Conservation (phyloP, 1,284 basidiomycete species). For the Pseudozyma flocculosa region DNA sequence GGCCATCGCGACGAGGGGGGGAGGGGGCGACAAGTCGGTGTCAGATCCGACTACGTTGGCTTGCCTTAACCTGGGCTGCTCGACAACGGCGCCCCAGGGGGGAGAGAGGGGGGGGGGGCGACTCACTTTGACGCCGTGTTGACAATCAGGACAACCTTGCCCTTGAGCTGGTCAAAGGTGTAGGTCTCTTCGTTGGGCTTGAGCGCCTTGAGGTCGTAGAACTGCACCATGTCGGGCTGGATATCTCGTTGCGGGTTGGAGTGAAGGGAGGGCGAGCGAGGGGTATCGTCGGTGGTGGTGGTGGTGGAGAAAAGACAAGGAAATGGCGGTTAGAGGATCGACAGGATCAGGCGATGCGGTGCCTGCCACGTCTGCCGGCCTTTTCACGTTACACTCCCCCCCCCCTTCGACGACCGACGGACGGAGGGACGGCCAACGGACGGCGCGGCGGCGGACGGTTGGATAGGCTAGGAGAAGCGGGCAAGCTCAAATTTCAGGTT, state of each 20-base stretch:
- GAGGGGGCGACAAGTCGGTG: conserved; percentile 1
- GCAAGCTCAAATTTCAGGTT: no score
- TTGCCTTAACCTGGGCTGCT: no score
- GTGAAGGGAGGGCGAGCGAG: neutral
- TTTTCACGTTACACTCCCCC: no score
- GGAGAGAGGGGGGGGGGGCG: neutral
- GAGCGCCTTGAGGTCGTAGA: conserved; percentile 55
- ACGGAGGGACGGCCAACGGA: no score
- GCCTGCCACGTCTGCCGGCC: no score
- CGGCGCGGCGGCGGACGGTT: no score
- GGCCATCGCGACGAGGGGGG: neutral
- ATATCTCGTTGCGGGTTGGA: conserved; percentile 6
- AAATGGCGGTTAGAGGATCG: no score
- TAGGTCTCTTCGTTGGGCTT: conserved; percentile 41
- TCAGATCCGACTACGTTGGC: no score
- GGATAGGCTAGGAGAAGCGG: no score
- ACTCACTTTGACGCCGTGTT: conserved; percentile 62
- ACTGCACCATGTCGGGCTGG: conserved; percentile 55
- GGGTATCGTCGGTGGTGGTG: conserved; percentile 1
- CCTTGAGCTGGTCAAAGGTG: conserved; percentile 59
- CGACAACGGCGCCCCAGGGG: neutral
- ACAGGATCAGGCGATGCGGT: no score
- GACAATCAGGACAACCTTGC: conserved; percentile 64
- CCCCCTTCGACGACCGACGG: no score
- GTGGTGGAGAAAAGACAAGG: no score